These are phyloP conservation scores for Teunomyces panamensis DNA, from an alignment of 805 yeast genomes.

Conservation along the genomic window DNA sequence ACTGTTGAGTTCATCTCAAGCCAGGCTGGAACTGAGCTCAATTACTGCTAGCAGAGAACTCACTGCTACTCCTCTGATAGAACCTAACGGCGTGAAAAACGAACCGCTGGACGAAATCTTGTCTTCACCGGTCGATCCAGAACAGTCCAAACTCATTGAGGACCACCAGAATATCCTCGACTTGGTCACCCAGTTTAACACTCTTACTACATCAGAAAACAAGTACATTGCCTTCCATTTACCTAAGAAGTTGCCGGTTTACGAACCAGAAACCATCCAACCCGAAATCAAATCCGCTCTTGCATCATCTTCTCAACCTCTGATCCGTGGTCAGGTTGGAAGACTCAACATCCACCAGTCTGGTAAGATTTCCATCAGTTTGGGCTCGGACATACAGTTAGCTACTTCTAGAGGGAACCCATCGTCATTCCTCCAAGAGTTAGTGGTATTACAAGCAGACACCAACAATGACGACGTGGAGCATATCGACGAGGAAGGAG, in stretches of 20 bases:
- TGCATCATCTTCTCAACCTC: background rate
- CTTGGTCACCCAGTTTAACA: constrained; percentile 21
- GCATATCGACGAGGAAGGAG: constrained; percentile 24
- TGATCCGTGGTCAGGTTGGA: constrained; percentile 61
- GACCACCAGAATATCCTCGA: constrained; percentile 33
- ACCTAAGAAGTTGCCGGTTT: constrained; percentile 45
- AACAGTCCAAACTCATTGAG: constrained; percentile 27
- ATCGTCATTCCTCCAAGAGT: constrained; percentile 68
- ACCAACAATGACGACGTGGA: constrained; percentile 20
- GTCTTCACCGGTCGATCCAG: constrained; percentile 5
- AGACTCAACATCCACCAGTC: constrained; percentile 74
- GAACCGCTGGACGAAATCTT: constrained; percentile 27
- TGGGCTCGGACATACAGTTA: constrained; percentile 63
- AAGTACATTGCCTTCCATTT: constrained; percentile 45
- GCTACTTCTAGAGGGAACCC: constrained; percentile 73
- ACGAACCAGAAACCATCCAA: constrained; percentile 12
- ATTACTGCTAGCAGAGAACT: constrained; percentile 15
- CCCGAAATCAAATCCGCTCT: constrained; percentile 4
- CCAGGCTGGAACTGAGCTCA: constrained; percentile 4
- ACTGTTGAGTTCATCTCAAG: background rate
- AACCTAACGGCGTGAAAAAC: constrained; percentile 17
- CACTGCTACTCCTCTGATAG: constrained; percentile 4
- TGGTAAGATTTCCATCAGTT: constrained; percentile 71
- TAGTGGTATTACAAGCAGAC: constrained; percentile 40
- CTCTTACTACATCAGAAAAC: constrained; percentile 13